A percentile compares a stretch with the other conserved stretches of the same genome.
Evolutionary conservation across 805 yeast genomes (phyloP).

Genomic region (Wickerhamiella occidentalis): DNA sequence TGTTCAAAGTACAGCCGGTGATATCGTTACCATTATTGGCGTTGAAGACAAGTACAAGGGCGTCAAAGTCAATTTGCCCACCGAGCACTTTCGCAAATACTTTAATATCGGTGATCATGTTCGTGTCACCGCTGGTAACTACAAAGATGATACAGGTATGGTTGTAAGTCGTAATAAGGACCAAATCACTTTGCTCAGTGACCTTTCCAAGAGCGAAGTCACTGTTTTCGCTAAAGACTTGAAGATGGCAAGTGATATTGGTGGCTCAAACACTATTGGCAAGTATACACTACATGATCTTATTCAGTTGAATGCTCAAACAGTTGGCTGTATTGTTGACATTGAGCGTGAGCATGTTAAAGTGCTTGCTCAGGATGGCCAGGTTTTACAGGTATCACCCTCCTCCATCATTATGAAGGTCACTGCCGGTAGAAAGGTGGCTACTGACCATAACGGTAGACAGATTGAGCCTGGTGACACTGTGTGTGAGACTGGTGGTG

Average conservation of each 20-base stretch:
- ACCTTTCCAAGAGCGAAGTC: slow-evolving; percentile 76
- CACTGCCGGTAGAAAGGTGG: slow-evolving; percentile 50
- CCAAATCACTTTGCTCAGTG: slow-evolving; percentile 80
- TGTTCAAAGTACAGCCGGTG: slow-evolving; percentile 57
- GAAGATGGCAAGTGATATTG: slow-evolving; percentile 82
- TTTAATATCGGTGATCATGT: slow-evolving; percentile 92
- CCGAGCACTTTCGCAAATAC: slow-evolving; percentile 67
- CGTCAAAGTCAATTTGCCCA: slow-evolving; percentile 65
- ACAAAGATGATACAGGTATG: slow-evolving; percentile 87
- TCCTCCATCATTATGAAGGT: slow-evolving; percentile 73
- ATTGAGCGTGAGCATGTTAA: slow-evolving; percentile 81
- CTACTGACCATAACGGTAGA: slow-evolving; percentile 75
- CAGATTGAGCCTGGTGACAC: slow-evolving; percentile 85
- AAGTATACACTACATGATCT: slow-evolving; percentile 79
- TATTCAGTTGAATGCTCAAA: slow-evolving; percentile 73
- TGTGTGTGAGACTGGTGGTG: slow-evolving; percentile 74
- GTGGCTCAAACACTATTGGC: slow-evolving; percentile 58
- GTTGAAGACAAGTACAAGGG: slow-evolving; percentile 40
- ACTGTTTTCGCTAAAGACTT: slow-evolving; percentile 87
- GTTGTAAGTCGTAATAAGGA: slow-evolving; percentile 73
- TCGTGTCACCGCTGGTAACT: slow-evolving; percentile 81
- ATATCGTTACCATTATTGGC: slow-evolving; percentile 42
- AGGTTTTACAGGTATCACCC: slow-evolving; percentile 57
- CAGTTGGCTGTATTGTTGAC: slow-evolving; percentile 78
- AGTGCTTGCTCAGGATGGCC: slow-evolving; percentile 72